phyloP scores from a whole-genome alignment of 306 rosid species.

The Prunus armeniaca region DNA sequence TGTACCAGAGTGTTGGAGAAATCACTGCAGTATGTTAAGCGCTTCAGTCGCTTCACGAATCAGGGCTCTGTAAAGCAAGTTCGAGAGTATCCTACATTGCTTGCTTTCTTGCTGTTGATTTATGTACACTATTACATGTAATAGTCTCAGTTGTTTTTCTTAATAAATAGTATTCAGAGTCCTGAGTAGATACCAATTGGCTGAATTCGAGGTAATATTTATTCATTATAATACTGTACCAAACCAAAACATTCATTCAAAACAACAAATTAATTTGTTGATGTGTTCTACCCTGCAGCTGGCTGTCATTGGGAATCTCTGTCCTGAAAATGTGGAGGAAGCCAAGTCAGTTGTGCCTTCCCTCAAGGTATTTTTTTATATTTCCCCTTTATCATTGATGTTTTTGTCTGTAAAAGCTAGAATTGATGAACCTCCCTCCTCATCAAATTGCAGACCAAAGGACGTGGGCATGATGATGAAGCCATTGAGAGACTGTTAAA shows the following conservation, averaged over 20 bases:
- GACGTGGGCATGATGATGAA: slow-evolving; percentile 19
- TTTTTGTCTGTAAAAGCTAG: not conserved
- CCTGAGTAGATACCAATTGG: slow-evolving; percentile 26
- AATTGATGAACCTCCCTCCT: not conserved
- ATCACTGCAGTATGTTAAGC: slow-evolving; percentile 32
- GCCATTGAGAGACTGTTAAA: slow-evolving; percentile 25
- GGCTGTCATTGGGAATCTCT: slow-evolving; percentile 32
- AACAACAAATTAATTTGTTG: not conserved
- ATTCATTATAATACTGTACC: not conserved
- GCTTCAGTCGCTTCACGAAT: slow-evolving; percentile 30
- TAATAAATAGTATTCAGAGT: slow-evolving; percentile 16
- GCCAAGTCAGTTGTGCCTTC: slow-evolving; percentile 19
- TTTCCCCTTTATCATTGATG: no score
- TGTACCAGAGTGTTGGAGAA: slow-evolving; percentile 28
- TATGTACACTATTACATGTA: no score
- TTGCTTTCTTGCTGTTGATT: no score
- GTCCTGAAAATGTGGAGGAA: slow-evolving; percentile 36
- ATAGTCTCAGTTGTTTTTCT: not conserved
- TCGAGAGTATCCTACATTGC: slow-evolving; percentile 25
- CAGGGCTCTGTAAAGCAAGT: slow-evolving; percentile 33
- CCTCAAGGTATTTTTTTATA: slow-evolving; percentile 14
- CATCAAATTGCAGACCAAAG: slow-evolving; percentile 18
- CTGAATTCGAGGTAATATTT: slow-evolving; percentile 25
- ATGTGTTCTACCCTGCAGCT: slow-evolving; percentile 10
- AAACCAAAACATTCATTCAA: not conserved